Conservation (phyloP, 1,284 basidiomycete species). For the Phlebopus sp. region DNA sequence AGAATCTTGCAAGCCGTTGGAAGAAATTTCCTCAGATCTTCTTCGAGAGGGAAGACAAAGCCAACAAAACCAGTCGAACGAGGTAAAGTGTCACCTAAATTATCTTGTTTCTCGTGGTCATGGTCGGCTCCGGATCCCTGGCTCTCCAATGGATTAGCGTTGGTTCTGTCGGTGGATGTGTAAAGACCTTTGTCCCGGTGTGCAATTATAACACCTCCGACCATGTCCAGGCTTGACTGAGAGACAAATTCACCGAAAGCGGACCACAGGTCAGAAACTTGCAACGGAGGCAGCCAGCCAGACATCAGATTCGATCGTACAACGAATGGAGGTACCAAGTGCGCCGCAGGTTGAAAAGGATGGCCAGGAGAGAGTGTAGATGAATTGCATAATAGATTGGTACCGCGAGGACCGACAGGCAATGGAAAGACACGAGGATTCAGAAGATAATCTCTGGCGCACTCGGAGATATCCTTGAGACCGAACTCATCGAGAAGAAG, state of each 20-base stretch:
- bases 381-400: conserved; percentile 21
- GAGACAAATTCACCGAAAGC: conserved; percentile 37
- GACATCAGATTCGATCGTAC: conserved; percentile 31
- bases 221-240: conserved; percentile 9
- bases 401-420: conserved; percentile 47
- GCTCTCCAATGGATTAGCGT: not conserved
- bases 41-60: conserved; percentile 36
- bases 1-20: conserved; percentile 46
- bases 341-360: conserved; percentile 38
- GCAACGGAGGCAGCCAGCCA: conserved; percentile 14
- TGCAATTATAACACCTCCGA: conserved; percentile 28
- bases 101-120: not conserved
- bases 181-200: conserved; percentile 4
- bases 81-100: not conserved
- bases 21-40: conserved; percentile 42
- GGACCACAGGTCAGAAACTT: conserved; percentile 38
- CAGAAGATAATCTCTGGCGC: conserved; percentile 36
- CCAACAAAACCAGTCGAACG: conserved; percentile 28
- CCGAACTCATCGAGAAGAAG: conserved; percentile 50
- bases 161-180: not conserved
- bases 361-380: conserved; percentile 31
- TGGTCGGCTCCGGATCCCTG: not conserved
- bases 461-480: conserved; percentile 30
- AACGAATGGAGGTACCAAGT: conserved; percentile 58
- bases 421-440: conserved; percentile 34